Conservation (phyloP, 2,329 filamentous ascomycete genomes). For the Gliomastix tumulicola region DNA sequence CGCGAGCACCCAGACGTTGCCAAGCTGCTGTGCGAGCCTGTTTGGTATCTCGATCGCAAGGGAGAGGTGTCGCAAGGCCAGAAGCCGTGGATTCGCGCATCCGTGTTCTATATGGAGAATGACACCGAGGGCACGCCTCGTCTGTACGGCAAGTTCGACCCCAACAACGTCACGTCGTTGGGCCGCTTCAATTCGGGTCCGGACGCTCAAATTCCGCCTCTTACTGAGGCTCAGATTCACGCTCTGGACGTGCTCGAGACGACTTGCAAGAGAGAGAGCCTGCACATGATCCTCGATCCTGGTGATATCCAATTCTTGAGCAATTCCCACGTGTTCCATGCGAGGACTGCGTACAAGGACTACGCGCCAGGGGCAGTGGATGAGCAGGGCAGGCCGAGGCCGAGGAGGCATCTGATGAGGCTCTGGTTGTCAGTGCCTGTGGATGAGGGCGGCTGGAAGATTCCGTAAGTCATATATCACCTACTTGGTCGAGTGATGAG, state of each 20-base stretch:
- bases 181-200: conserved; percentile 54
- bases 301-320: conserved; percentile 84
- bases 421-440: conserved; percentile 81
- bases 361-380: conserved; percentile 1
- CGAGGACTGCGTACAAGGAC: conserved; percentile 66
- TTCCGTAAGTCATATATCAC: no score
- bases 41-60: conserved; percentile 92
- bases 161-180: conserved; percentile 77
- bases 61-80: conserved; percentile 71
- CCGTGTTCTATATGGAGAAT: conserved; percentile 71
- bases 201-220: conserved; percentile 46
- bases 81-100: conserved; percentile 64
- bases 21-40: conserved; percentile 64
- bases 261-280: conserved; percentile 61
- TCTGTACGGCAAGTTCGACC: conserved; percentile 72
- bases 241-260: conserved; percentile 58
- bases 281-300: conserved; percentile 83
- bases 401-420: conserved; percentile 67
- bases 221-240: conserved; percentile 49
- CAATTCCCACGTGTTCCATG: conserved; percentile 76
- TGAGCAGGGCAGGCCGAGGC: conserved; percentile 1
- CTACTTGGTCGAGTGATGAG: no score
- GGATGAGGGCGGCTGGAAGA: conserved; percentile 74
- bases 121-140: conserved; percentile 35
- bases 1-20: conserved; percentile 73